Percentiles rank a stretch among this genome's conserved stretches.
phyloP scores from a whole-genome alignment of 257 asterid genomes.

The Nemophila menziesii region DNA sequence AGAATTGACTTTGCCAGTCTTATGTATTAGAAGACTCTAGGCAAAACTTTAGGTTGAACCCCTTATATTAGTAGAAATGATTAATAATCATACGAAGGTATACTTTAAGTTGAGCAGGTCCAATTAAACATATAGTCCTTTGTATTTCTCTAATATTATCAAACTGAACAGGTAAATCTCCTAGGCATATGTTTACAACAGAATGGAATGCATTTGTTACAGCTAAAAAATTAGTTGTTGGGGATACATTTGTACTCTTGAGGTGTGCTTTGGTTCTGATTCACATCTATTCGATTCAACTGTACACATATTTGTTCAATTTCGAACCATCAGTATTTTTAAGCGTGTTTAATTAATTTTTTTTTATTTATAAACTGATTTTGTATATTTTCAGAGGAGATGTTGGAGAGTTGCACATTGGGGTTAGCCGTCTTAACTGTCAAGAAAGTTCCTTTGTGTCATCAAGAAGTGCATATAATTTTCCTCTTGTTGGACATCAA shows the following conservation, averaged over 20 bases:
- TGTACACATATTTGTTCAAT: no score
- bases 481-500: constrained; percentile 3
- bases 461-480: constrained; percentile 8
- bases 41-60: no score
- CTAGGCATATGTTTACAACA: constrained; percentile 65
- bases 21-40: no score
- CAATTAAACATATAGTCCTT: no score
- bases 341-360: background rate
- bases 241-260: constrained; percentile 60
- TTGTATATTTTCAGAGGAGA: constrained; percentile 8
- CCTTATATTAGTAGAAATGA: no score
- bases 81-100: no score
- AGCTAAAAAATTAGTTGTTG: constrained; percentile 51
- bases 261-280: constrained; percentile 38
- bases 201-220: constrained; percentile 74
- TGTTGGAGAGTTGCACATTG: constrained; percentile 7
- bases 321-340: background rate
- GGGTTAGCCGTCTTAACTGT: constrained; percentile 9
- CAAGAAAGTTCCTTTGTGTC: background rate
- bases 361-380: background rate
- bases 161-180: constrained; percentile 48
- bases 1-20: no score
- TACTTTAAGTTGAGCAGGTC: no score
- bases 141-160: background rate
- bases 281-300: no score